These are phyloP conservation scores for Arctium lappa DNA, from an alignment of 129 eudicot species.

Conservation along the genomic window DNA sequence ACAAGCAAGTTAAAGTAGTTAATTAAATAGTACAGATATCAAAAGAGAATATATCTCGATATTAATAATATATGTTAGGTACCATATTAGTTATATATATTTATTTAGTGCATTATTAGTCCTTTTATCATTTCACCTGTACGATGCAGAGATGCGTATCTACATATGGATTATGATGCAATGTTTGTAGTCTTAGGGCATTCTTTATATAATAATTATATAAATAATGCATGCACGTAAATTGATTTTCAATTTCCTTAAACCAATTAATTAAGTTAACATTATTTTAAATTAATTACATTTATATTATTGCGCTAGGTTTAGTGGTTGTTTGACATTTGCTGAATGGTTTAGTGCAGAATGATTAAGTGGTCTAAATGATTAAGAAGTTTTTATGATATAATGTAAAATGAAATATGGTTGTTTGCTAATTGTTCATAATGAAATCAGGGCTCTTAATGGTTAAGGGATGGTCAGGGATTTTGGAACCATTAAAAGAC, in stretches of 20 bases:
- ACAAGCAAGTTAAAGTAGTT: not conserved
- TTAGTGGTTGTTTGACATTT: no score
- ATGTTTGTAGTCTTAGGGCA: conserved; percentile 31
- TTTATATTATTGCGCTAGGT: not conserved
- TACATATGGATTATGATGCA: conserved; percentile 35
- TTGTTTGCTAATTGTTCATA: no score
- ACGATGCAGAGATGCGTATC: conserved; percentile 36
- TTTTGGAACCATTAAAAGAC: no score
- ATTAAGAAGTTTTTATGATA: no score
- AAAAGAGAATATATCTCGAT: conserved; percentile 22
- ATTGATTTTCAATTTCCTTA: not conserved
- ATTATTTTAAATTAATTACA: not conserved
- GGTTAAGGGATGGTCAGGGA: no score
- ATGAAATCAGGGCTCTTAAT: no score
- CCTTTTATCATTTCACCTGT: conserved; percentile 22
- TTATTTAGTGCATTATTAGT: conserved; percentile 26
- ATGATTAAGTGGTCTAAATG: no score
- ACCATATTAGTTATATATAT: not conserved
- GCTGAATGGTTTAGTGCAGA: no score
- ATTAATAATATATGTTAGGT: not conserved
- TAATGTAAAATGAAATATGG: no score
- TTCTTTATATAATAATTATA: not conserved
- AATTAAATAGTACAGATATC: not conserved
- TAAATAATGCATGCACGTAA: not conserved
- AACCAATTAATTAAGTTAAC: not conserved